These are phyloP conservation scores for Knufia fluminis DNA, from an alignment of 2,329 filamentous ascomycete genomes.

Conservation along the genomic window DNA sequence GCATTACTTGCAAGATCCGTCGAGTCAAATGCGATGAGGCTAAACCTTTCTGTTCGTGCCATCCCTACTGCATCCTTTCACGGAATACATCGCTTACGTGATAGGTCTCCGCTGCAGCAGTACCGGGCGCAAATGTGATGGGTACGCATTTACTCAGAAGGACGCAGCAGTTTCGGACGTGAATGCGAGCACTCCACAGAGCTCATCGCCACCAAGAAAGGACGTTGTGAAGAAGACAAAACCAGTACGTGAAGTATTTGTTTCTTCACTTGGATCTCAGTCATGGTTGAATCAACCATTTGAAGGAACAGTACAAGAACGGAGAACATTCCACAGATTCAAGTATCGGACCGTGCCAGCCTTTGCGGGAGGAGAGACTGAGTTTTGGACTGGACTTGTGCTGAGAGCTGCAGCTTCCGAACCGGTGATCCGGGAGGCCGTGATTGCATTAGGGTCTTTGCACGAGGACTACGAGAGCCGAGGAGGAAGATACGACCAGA, in stretches of 20 bases:
- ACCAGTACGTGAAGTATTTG: constrained; percentile 28
- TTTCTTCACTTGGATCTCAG: constrained; percentile 27
- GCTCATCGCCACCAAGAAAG: constrained; percentile 23
- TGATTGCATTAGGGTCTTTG: constrained; percentile 56
- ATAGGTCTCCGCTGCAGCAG: constrained; percentile 48
- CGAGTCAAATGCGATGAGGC: constrained; percentile 14
- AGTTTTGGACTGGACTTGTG: constrained; percentile 56
- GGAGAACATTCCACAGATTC: constrained; percentile 55
- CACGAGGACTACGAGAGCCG: constrained; percentile 42
- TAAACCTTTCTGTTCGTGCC: constrained; percentile 26
- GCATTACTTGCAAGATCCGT: constrained; percentile 12
- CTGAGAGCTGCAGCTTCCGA: constrained; percentile 55
- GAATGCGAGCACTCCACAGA: constrained; percentile 10
- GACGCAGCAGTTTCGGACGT: constrained; percentile 9
- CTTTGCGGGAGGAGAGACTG: constrained; percentile 55
- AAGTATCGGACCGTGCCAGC: constrained; percentile 52
- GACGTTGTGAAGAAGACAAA: not conserved
- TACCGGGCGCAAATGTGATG: constrained; percentile 50
- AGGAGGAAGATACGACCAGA: constrained; percentile 19
- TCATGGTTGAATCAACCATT: constrained; percentile 26
- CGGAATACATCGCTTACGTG: constrained; percentile 15
- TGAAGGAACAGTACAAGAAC: constrained; percentile 45
- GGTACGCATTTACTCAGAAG: constrained; percentile 42
- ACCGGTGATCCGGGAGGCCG: constrained; percentile 53
- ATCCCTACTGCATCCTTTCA: not conserved